A percentile compares a stretch with the other conserved stretches of the same genome.
Evolutionary conservation across 2,329 filamentous ascomycete species (phyloP).

Genomic region (Colletotrichum higginsianum): DNA sequence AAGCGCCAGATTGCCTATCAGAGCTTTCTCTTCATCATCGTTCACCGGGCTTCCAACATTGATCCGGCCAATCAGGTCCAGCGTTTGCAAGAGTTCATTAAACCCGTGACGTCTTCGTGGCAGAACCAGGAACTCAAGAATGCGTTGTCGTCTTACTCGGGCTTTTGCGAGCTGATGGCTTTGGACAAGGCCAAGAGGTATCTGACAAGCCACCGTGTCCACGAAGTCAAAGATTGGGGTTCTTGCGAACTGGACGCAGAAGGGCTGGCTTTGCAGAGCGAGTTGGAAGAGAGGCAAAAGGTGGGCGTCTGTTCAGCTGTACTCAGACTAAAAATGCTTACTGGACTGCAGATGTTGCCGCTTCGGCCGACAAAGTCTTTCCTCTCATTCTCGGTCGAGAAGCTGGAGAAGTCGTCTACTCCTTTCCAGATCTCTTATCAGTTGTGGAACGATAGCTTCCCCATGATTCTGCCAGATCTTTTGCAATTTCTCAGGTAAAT

Average conservation of each 20-base stretch:
- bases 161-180: slow-evolving; percentile 85
- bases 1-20: slow-evolving; percentile 88
- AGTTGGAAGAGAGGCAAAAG: slow-evolving; percentile 83
- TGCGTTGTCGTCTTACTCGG: slow-evolving; percentile 80
- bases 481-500: slow-evolving; percentile 83
- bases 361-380: slow-evolving; percentile 91
- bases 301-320: slow-evolving; percentile 53
- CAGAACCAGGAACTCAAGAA: slow-evolving; percentile 77
- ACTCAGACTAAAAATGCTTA: background rate
- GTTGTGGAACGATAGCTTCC: slow-evolving; percentile 89
- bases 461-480: slow-evolving; percentile 86
- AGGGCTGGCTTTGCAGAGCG: slow-evolving; percentile 82
- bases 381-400: slow-evolving; percentile 92
- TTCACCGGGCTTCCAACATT: slow-evolving; percentile 86
- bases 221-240: slow-evolving; percentile 87
- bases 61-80: slow-evolving; percentile 79
- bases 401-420: slow-evolving; percentile 80
- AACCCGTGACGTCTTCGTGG: slow-evolving; percentile 88
- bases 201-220: slow-evolving; percentile 79
- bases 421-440: slow-evolving; percentile 82
- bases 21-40: slow-evolving; percentile 93
- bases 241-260: slow-evolving; percentile 82
- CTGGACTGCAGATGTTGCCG: slow-evolving; percentile 72
- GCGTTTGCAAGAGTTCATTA: slow-evolving; percentile 82
- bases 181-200: slow-evolving; percentile 87